These are phyloP conservation scores for Cladorrhinum samala DNA, from an alignment of 495 filamentous ascomycete genomes.

Conservation along the genomic window DNA sequence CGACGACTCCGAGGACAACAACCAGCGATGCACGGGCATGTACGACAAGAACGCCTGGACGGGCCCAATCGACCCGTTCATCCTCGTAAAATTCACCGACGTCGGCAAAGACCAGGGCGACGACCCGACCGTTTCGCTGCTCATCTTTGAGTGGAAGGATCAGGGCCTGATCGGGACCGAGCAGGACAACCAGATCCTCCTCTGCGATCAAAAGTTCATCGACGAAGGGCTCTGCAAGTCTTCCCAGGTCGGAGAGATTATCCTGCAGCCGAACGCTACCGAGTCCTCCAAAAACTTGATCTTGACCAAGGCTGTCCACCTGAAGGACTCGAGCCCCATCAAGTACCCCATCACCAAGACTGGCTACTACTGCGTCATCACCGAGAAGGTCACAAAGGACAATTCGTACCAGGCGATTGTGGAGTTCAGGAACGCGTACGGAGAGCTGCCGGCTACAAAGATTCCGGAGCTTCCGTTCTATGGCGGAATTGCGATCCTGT, in stretches of 20 bases:
- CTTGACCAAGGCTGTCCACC: constrained; percentile 70
- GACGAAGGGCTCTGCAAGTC: constrained; percentile 62
- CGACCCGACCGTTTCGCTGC: constrained; percentile 73
- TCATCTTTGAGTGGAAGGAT: constrained; percentile 94
- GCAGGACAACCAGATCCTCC: constrained; percentile 36
- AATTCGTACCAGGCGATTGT: constrained; percentile 69
- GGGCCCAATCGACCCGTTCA: constrained; percentile 80
- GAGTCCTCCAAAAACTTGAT: constrained; percentile 63
- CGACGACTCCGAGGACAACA: constrained; percentile 69
- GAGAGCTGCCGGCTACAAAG: constrained; percentile 89
- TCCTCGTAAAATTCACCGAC: constrained; percentile 73
- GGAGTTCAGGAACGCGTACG: constrained; percentile 91
- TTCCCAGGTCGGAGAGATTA: constrained; percentile 76
- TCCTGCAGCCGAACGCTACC: constrained; percentile 67
- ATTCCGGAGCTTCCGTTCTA: constrained; percentile 98
- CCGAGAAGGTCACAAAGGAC: constrained; percentile 54
- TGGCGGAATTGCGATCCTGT: constrained; percentile 87
- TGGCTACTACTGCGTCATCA: constrained; percentile 92
- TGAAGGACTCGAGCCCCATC: constrained; percentile 66
- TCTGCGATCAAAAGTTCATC: constrained; percentile 68
- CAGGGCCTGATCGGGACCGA: constrained; percentile 66
- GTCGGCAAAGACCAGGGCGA: constrained; percentile 46
- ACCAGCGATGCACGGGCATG: constrained; percentile 94
- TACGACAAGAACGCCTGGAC: constrained; percentile 89
- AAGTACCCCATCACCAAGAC: constrained; percentile 81